Base-by-base conservation (phyloP, 2,329 filamentous ascomycete species). In the Xylariaceae sp. region DNA sequence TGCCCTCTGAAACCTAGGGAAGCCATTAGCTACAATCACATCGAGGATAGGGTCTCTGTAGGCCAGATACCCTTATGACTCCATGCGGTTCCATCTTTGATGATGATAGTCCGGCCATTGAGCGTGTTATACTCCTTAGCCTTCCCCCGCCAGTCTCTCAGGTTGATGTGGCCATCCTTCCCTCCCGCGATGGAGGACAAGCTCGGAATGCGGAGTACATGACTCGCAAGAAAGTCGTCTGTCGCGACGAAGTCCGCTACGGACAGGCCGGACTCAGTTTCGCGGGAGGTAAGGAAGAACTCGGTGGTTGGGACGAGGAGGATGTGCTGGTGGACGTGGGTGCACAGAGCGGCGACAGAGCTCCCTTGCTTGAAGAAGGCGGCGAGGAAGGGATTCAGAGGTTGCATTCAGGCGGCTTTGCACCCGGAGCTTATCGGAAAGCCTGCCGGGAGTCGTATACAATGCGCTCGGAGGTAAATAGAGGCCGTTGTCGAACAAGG, bases 301-400 rank as follows among this genome's bases (percentile, higher is more conserved):
- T 97, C 93, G 72, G 93, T 97, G 56, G 89, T 89, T 51, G 94
- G 94, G 44, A 97, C 93, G 55, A 99, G 88, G 58, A 99, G 84
- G 70, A 99, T 86, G 80, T 97, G 90, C 75, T 96, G 90, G 75
- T 94, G 89, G 66, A 92, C 84, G 57, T 94, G 92, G 64, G 88
- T 85, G 81, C 94, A 97, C 86, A 97, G 93, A 71, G 88, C 81
- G 69, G 89, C 88, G 73, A 97, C 84, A 75, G 90, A 87, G 84
- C 92, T 97, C 64, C 70, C 70, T 53, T 69, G 68, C 81, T 91
- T 92, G 84, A 97, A 97, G 86, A 99, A 97, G 82, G 93, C 92
- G 82, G 90, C 88, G 76, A 99, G 84, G 79, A 97, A 97, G 75
- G 94, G 94, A 79, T 99, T 99, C 87, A 97, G 84, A 80, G 94